These are phyloP conservation scores for Mucor indicus DNA, from an alignment of 371 early-diverging fungal genomes.

Conservation along the genomic window DNA sequence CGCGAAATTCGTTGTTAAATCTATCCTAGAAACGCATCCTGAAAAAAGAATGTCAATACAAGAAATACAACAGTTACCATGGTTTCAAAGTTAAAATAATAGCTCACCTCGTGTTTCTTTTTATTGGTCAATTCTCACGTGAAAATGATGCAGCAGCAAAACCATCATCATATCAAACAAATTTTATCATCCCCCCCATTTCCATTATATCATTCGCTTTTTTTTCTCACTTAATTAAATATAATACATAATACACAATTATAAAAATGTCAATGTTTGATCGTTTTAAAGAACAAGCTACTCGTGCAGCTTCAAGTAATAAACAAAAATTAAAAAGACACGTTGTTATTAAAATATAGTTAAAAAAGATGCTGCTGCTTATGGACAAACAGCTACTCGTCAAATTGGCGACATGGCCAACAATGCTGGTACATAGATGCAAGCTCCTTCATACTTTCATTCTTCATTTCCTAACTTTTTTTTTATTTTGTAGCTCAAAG, in stretches of 20 bases:
- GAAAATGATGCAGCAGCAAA: no score
- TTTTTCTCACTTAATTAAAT: neutral
- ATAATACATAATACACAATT: conserved; percentile 1
- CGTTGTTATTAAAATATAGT: neutral
- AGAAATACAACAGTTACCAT: conserved; percentile 32
- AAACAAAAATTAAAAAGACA: neutral
- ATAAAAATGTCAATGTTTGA: conserved; percentile 16
- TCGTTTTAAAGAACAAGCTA: conserved; percentile 29
- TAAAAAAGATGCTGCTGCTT: conserved; percentile 23
- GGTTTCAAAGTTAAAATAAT: conserved; percentile 19
- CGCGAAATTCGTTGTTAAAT: conserved; percentile 38
- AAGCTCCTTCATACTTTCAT: neutral
- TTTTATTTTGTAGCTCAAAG: conserved; percentile 1
- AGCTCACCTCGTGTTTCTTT: no score
- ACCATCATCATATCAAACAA: no score
- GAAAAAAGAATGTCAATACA: conserved; percentile 33
- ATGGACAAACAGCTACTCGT: conserved; percentile 33
- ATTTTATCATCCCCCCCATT: neutral
- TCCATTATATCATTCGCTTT: no score
- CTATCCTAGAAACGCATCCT: conserved; percentile 35
- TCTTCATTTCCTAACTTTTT: neutral
- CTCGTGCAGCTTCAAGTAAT: conserved; percentile 23
- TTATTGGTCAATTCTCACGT: no score
- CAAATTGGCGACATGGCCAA: conserved; percentile 25
- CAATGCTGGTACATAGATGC: conserved; percentile 15